These are phyloP conservation scores for Giardia muris DNA, from an alignment of 208 protist genomes.

Conservation along the genomic window DNA sequence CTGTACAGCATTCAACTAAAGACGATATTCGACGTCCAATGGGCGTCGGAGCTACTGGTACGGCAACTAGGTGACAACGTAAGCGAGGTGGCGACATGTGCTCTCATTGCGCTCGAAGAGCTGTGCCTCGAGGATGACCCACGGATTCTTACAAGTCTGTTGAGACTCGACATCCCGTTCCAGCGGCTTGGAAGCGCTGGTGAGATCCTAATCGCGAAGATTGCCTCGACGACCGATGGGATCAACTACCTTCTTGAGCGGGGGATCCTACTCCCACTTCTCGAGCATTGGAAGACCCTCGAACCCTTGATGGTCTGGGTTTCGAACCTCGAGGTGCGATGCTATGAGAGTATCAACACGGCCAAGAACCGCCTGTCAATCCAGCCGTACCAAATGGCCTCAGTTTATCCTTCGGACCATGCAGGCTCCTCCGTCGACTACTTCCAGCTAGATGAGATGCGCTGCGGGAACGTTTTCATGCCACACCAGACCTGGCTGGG, in stretches of 20 bases:
- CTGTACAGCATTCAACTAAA: background rate
- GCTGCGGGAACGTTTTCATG: background rate
- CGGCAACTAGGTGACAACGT: background rate
- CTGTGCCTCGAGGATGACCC: background rate
- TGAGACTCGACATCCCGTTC: background rate
- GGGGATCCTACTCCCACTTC: background rate
- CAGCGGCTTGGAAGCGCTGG: background rate
- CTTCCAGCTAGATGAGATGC: background rate
- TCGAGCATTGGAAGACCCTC: background rate
- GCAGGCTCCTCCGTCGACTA: no score
- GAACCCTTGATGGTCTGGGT: background rate
- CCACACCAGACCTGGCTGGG: background rate
- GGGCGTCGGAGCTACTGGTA: background rate
- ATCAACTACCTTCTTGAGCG: background rate
- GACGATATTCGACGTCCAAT: background rate
- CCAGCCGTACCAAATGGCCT: no score
- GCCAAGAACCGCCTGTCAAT: no score
- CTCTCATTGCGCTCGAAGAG: background rate
- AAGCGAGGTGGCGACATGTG: background rate
- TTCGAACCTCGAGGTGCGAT: background rate
- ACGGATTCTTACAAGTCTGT: background rate
- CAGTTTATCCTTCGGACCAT: no score
- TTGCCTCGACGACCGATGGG: background rate
- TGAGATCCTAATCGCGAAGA: background rate
- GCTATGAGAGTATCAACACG: background rate